Percentiles rank a stretch among this genome's conserved stretches.
Conservation (phyloP, 75 land plant species). For the Pinus tabuliformis region DNA sequence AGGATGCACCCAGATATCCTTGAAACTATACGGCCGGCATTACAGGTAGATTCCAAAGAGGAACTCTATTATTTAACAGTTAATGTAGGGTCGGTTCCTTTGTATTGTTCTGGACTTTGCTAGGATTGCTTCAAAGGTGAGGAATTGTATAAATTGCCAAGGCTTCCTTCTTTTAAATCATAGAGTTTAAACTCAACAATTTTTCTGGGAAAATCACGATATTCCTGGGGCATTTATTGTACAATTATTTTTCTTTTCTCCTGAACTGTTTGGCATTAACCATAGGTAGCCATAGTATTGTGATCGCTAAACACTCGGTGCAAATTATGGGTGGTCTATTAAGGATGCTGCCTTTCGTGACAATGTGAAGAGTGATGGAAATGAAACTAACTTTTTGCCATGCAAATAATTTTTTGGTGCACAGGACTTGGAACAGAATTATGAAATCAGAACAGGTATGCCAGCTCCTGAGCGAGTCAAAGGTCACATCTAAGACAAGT, state of each 20-base stretch:
- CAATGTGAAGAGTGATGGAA: not conserved
- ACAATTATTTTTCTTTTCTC: too few relatives aligned
- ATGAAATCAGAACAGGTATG: constrained; percentile 59
- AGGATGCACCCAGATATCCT: constrained; percentile 79
- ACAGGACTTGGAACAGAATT: constrained; percentile 70
- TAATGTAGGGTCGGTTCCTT: not conserved
- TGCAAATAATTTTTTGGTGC: not conserved
- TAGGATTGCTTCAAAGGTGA: not conserved
- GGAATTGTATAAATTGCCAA: not conserved
- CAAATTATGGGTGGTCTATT: not conserved
- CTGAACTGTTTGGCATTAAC: not conserved
- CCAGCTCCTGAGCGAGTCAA: constrained; percentile 72
- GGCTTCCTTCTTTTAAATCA: not conserved
- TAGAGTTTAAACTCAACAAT: not conserved
- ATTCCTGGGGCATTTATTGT: not conserved
- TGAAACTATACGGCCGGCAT: constrained; percentile 49
- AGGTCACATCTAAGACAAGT: constrained; percentile 9
- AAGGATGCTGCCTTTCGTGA: not conserved
- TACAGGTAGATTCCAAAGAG: constrained; percentile 53
- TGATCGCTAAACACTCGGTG: not conserved
- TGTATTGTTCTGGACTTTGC: not conserved
- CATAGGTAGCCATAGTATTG: not conserved
- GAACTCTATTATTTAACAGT: not conserved
- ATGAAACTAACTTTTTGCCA: not conserved
- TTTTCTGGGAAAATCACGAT: not conserved